Evolutionary conservation across 2,329 filamentous ascomycete species (phyloP).

Genomic region (Phialophora verrucosa): DNA sequence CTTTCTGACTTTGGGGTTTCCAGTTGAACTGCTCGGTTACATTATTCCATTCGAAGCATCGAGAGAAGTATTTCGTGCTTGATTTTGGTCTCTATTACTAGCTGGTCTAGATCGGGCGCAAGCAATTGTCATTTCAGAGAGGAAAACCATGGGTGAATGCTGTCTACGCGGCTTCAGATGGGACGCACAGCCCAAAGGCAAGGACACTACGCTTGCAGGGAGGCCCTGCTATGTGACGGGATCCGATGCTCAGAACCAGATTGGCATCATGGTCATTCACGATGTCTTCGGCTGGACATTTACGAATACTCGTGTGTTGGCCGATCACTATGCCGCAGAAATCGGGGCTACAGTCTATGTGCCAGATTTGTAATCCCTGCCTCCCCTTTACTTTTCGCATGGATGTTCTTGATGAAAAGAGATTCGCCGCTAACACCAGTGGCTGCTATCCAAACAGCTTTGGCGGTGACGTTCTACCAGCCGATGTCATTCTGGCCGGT

Average conservation of each 20-base stretch:
- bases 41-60: too few relatives aligned
- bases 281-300: slow-evolving; percentile 57
- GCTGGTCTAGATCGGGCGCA: too few relatives aligned
- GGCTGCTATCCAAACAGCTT: slow-evolving; percentile 37
- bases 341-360: slow-evolving; percentile 53
- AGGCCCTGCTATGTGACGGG: slow-evolving; percentile 49
- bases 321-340: slow-evolving; percentile 54
- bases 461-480: slow-evolving; percentile 44
- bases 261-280: slow-evolving; percentile 51
- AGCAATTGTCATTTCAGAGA: too few relatives aligned
- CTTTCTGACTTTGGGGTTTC: too few relatives aligned
- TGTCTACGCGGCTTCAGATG: neutral
- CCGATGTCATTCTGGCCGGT: slow-evolving; percentile 40
- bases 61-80: too few relatives aligned
- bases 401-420: too few relatives aligned
- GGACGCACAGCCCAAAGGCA: neutral
- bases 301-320: slow-evolving; percentile 52
- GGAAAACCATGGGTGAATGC: too few relatives aligned
- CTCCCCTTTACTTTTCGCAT: neutral
- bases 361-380: slow-evolving; percentile 44
- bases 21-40: too few relatives aligned
- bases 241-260: slow-evolving; percentile 35
- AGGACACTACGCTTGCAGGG: slow-evolving; percentile 28
- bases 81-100: too few relatives aligned
- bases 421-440: too few relatives aligned